These are phyloP conservation scores for Debaryomyces coudertii DNA, from an alignment of 1,139 yeast species.

Conservation along the genomic window DNA sequence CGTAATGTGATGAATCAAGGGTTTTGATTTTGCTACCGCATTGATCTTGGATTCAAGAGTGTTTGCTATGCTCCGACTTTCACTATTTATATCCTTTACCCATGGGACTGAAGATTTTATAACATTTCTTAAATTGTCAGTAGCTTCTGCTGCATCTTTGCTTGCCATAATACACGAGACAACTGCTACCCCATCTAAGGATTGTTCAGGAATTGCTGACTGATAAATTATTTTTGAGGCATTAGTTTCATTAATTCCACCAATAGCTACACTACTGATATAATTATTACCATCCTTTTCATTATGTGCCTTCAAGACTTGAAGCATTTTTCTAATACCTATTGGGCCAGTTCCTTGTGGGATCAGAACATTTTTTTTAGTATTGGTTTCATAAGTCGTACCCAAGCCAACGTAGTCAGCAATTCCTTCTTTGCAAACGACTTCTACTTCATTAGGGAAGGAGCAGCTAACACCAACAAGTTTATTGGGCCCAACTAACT, in stretches of 20 bases:
- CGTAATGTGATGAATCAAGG: constrained; percentile 86
- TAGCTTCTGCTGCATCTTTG: constrained; percentile 57
- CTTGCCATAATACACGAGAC: constrained; percentile 87
- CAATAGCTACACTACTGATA: constrained; percentile 74
- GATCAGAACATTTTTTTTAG: constrained; percentile 59
- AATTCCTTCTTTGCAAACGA: constrained; percentile 54
- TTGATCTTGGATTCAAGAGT: constrained; percentile 15
- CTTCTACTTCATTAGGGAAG: constrained; percentile 56
- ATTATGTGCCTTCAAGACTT: constrained; percentile 45
- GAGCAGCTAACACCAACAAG: constrained; percentile 83
- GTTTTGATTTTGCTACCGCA: constrained; percentile 26
- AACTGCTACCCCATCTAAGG: constrained; percentile 78
- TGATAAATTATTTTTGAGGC: constrained; percentile 58
- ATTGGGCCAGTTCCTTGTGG: constrained; percentile 59
- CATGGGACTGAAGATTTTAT: constrained; percentile 19
- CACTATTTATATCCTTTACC: constrained; percentile 9
- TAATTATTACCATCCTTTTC: constrained; percentile 17
- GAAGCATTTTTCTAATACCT: constrained; percentile 62
- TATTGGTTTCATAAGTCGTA: constrained; percentile 71
- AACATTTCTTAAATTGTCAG: constrained; percentile 34
- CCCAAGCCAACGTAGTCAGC: constrained; percentile 91
- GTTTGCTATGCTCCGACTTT: constrained; percentile 18
- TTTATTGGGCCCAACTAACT: constrained; percentile 69
- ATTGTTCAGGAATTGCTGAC: constrained; percentile 48
- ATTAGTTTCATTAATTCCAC: constrained; percentile 78